Base-by-base conservation (phyloP, 352 stramenopile species). In the Globisporangium alternatum region DNA sequence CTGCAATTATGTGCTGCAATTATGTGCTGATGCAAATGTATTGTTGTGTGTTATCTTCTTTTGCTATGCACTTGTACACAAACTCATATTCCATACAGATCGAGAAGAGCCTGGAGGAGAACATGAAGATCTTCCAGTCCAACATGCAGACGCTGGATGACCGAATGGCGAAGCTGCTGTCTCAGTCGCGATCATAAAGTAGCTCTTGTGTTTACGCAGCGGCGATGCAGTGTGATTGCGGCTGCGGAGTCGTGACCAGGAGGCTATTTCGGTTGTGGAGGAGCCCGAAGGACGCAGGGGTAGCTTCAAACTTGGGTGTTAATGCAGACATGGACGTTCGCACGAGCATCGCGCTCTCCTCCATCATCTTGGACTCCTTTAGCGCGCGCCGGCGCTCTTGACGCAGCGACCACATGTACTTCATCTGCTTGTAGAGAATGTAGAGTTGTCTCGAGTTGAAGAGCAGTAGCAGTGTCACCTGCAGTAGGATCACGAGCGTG, bases 371-470 rank as follows among this genome's bases (percentile, higher is more conserved):
- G 12, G 51, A 66, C 35, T 78, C 65, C 28, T 75, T 72, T 2
- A 74, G 65, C 5, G 70, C 60, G 31, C 58, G 64, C 7, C 73
- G 67, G 7, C 76, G 79, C 54, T 78, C 64, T 60, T 78, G 75
- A 22, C 80, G 75, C 55, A 89, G 39, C 33, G 68, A 62, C 68
- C 76, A 84, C n/a, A 91, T 67, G 51, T 80, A 92, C 15, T 72
- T 74, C 69, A 86, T 78, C 56, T 92, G 83, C 65, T 90, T 90
- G 73, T 88, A 89, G 33, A 92, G 69, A 54, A 92, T 84, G 58
- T 92, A 77, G 12, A 92, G 74, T 62, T 92, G 83, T 12, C 83
- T 66, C 31, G 83, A 90, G 69, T 92, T 92, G 69, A 90, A 90
- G 5, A 92, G 72, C 41, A 92, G 55, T 21, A 92, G 72, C 5